Evolutionary conservation across 306 rosid genomes (phyloP).

Genomic region (Sicyos baderoa): DNA sequence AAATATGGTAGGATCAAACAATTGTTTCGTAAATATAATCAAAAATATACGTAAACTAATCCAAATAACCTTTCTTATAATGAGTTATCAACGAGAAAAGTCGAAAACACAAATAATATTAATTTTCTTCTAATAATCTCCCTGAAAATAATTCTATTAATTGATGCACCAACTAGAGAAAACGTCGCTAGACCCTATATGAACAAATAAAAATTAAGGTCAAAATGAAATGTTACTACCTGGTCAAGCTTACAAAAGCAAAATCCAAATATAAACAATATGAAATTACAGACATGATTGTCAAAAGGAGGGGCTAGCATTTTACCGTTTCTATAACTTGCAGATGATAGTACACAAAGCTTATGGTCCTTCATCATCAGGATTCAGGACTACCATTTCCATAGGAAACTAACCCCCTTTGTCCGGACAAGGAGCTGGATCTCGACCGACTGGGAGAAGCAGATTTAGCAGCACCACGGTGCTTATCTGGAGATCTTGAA

Average conservation of each 20-base stretch:
- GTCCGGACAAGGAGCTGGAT: conserved; percentile 66
- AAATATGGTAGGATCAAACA: too few relatives aligned
- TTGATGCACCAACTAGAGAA: not conserved
- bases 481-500: conserved; percentile 60
- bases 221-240: not conserved
- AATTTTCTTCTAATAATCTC: not conserved
- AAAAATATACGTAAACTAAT: too few relatives aligned
- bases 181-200: not conserved
- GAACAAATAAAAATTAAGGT: conserved; percentile 10
- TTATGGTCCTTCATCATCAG: conserved; percentile 17
- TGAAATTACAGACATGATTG: not conserved
- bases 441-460: conserved; percentile 55
- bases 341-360: conserved; percentile 13
- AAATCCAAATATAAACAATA: not conserved
- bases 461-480: conserved; percentile 30
- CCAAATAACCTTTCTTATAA: too few relatives aligned
- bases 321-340: conserved; percentile 7
- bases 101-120: not conserved
- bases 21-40: too few relatives aligned
- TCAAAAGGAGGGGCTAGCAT: not conserved
- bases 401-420: conserved; percentile 78
- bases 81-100: too few relatives aligned
- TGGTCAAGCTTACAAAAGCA: not conserved
- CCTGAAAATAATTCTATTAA: not conserved
- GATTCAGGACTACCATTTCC: conserved; percentile 68